Evolutionary conservation across 352 stramenopile species (phyloP).

Genomic region (Phytopythium ostracodes): DNA sequence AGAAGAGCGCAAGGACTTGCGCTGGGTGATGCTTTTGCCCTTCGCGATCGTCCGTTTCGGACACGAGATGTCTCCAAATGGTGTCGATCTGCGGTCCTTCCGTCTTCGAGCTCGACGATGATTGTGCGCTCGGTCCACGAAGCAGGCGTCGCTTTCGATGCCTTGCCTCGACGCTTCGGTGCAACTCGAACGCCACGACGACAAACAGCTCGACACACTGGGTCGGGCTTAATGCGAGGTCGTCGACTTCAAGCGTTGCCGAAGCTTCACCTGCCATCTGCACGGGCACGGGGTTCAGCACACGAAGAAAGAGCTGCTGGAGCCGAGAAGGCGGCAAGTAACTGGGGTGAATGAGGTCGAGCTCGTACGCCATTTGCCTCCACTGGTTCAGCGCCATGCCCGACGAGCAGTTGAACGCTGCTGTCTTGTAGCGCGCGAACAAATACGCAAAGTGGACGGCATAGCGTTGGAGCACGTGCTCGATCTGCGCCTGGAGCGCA

Average conservation of each 20-base stretch:
- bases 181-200: constrained; percentile 19
- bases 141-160: neutral
- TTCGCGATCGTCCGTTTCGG: neutral
- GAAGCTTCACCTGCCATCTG: neutral
- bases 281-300: neutral
- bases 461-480: constrained; percentile 38
- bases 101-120: neutral
- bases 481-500: constrained; percentile 17
- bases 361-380: constrained; percentile 28
- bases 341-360: constrained; percentile 22
- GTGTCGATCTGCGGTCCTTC: neutral
- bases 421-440: constrained; percentile 32
- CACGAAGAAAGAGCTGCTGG: constrained; percentile 18
- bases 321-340: constrained; percentile 20
- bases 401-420: constrained; percentile 18
- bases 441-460: constrained; percentile 35
- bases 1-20: constrained; percentile 39
- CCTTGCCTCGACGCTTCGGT: neutral
- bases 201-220: constrained; percentile 29
- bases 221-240: constrained; percentile 16
- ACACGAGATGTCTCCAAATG: constrained; percentile 5
- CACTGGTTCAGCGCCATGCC: constrained; percentile 28
- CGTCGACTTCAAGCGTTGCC: neutral
- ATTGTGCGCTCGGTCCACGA: neutral
- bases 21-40: constrained; percentile 8